Evolutionary conservation across 78 protist genomes (phyloP), one percentile per base, ranked within the genome.

Genomic region (Salpingoeca rosetta): DNA sequence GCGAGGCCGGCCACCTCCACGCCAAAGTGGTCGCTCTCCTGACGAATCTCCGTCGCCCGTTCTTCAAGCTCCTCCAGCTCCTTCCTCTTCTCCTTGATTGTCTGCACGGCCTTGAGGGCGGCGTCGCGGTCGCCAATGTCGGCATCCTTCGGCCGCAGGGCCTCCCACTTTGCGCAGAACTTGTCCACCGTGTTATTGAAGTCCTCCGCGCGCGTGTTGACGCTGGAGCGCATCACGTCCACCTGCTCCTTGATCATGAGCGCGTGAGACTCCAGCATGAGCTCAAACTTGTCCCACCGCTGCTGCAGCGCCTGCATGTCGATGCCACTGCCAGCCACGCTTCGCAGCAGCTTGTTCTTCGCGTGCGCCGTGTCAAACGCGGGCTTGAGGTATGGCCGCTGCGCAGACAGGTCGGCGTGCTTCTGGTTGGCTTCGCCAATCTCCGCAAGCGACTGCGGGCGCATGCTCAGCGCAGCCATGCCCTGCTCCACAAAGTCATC

Each of bases 361-460:
- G 37, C 12, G 26, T 72, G 37, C 36, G 45, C 3, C 26, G 42
- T 17, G 87, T 45, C 75, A 36, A 45, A 84, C 43, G 77, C 56
- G 0, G 1, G 57, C 2, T 24, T 3, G 11, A 81, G 24, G 44
- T 12, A 0, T 7, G 11, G 28, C 86, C 73, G 65, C 11, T 73
- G 42, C 81, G 3, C 2, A 0, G 36, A 31, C 26, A 44, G 41
- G 0, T 35, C n/a, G 12, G 36, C 81, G 3, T 82, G 78, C 44
- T 56, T 31, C 73, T 38, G 37, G 73, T 76, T 84, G 37, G 88
- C 90, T 78, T 84, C 85, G 42, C 85, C 86, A 37, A 90, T 74
- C 85, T 92, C 95, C n/a, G 86, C 91, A 25, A 88, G 44, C 0
- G 45, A 44, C 84, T 79, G 80, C n/a, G 82, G 88, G 41, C 81